phyloP scores from a whole-genome alignment of 345 rosid genomes.

The Brassica carinata region DNA sequence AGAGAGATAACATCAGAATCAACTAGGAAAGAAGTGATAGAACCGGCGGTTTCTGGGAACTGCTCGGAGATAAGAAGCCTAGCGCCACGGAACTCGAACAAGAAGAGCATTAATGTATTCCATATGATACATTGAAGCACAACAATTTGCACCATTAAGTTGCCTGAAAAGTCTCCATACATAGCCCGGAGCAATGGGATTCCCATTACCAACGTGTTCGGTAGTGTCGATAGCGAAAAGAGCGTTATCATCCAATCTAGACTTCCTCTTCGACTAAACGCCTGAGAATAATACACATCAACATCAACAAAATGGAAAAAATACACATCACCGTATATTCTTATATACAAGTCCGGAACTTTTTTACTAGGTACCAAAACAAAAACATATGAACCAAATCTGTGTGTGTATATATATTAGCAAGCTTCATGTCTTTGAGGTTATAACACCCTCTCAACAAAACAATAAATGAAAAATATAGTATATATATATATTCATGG shows the following conservation, averaged over 20 bases:
- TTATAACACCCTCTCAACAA: not conserved
- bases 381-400: not conserved
- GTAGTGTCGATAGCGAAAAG: conserved; percentile 78
- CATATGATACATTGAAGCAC: conserved; percentile 80
- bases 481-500: not conserved
- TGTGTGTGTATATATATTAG: not conserved
- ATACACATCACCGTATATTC: not conserved
- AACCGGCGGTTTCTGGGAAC: conserved; percentile 80
- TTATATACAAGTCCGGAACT: not conserved
- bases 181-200: conserved; percentile 77
- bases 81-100: conserved; percentile 88
- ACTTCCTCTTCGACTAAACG: conserved; percentile 53
- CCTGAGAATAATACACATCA: conserved; percentile 4
- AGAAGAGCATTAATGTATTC: conserved; percentile 82
- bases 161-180: conserved; percentile 79
- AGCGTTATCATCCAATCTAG: conserved; percentile 84
- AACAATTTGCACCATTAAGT: conserved; percentile 80
- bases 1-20: conserved; percentile 80
- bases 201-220: conserved; percentile 85
- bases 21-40: conserved; percentile 72
- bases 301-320: not conserved
- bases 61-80: conserved; percentile 72
- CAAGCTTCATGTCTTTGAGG: not conserved
- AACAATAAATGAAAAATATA: not conserved
- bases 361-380: not conserved